A percentile compares a stretch with the other conserved stretches of the same genome.
These are phyloP conservation scores for Trichoderma orchidacearum DNA, from an alignment of 495 filamentous ascomycete species.

Conservation along the genomic window DNA sequence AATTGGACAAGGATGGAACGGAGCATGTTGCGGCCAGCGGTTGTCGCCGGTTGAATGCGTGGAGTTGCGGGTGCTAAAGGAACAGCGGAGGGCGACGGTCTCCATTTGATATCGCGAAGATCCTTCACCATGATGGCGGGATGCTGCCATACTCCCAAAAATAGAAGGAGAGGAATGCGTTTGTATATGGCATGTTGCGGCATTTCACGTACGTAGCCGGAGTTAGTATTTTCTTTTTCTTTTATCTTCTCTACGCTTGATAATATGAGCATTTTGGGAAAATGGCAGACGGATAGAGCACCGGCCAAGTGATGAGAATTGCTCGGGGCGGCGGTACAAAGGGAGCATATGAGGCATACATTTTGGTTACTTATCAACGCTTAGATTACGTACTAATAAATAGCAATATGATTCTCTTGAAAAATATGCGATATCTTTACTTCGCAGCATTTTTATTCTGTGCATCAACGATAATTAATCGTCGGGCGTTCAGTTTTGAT, in stretches of 20 bases:
- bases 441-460: no score
- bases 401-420: background rate
- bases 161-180: background rate
- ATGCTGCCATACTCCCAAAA: background rate
- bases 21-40: background rate
- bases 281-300: background rate
- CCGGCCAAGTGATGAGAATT: background rate
- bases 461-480: no score
- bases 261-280: background rate
- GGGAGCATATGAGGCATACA: background rate
- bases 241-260: background rate
- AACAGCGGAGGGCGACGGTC: background rate
- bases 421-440: background rate
- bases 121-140: background rate
- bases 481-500: no score
- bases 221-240: background rate
- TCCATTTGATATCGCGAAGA: background rate
- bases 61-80: background rate
- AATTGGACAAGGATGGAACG: slow-evolving; percentile 1
- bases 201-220: slow-evolving; percentile 1
- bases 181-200: slow-evolving; percentile 1
- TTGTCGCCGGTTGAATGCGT: background rate
- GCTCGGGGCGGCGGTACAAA: background rate
- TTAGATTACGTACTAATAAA: slow-evolving; percentile 1
- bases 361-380: background rate